phyloP scores from a whole-genome alignment of 257 asterid genomes.

The Forsythia viridissima region DNA sequence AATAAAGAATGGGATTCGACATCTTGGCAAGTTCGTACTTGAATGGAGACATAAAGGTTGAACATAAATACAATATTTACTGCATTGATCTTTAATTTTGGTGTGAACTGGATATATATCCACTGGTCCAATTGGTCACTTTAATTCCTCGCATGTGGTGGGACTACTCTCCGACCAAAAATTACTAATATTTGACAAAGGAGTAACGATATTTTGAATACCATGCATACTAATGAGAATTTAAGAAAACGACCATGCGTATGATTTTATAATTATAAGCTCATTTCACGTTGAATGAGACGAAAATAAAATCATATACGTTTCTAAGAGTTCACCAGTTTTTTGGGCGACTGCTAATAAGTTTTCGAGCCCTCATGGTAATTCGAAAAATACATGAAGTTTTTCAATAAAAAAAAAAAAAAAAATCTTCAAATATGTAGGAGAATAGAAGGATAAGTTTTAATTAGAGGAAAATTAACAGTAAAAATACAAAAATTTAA shows the following conservation, averaged over 20 bases:
- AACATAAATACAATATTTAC: background rate
- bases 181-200: slow-evolving; percentile 27
- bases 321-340: too few species aligned
- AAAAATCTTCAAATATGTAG: too few species aligned
- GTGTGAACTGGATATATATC: background rate
- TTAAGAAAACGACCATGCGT: background rate
- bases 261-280: background rate
- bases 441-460: too few species aligned
- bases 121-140: slow-evolving; percentile 23
- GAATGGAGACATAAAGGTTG: slow-evolving; percentile 4
- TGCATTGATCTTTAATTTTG: slow-evolving; percentile 8
- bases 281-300: background rate
- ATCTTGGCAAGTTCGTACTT: background rate
- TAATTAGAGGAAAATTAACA: background rate
- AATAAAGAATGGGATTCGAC: background rate
- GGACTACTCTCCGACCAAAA: slow-evolving; percentile 27
- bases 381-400: too few species aligned
- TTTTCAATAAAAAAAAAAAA: too few species aligned
- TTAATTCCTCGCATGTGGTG: slow-evolving; percentile 8
- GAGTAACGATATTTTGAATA: too few species aligned
- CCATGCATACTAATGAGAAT: background rate
- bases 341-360: too few species aligned
- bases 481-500: background rate
- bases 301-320: background rate
- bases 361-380: too few species aligned